Evolutionary conservation across 768 basidiomycete species (phyloP), one percentile per base, ranked within the genome.

Genomic region (Naganishia antarctica): DNA sequence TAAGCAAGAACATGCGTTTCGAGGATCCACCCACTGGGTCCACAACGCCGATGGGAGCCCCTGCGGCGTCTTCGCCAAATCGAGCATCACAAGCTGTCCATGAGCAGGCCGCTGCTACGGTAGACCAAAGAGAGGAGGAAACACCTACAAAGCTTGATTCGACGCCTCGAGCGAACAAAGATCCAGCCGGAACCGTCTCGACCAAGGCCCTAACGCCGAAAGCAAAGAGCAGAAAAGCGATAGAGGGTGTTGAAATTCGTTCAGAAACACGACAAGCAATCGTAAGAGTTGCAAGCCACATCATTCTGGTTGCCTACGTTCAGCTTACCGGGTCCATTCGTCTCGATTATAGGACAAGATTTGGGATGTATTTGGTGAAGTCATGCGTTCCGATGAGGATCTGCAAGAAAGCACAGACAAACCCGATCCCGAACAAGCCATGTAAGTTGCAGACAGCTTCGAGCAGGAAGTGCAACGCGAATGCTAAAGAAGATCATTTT

Each of bases 331-430:
- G n/a, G n/a, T n/a, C n/a, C n/a, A n/a, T n/a, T n/a, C n/a, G n/a
- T n/a, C n/a, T n/a, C n/a, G n/a, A n/a, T n/a, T n/a, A 45, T 48
- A 67, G 69, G 41, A 40, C 13, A 71, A 70, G 59, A 66, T 74
- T 23, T 71, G 69, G 70, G 60, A 43, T 4, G 64, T 66, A 34
- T 23, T 71, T 23, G 47, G 60, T 1, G 72, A 73, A 6, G 61
- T 70, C 58, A 66, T 73, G 65, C 62, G 64, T 8, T 57, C 53
- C 4, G 53, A 57, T 26, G 53, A 57, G 37, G 53, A 57, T 32
- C 26, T 57, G 23, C 53, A 26, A 21, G 37, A 32, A 1, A 41
- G 21, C 12, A 40, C 34, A 4, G 53, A 26, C 9, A 37, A 57
- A 41, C 53, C 53, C 4, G 34, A 57, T 57, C 53, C 53, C 31